Evolutionary conservation across 2,329 filamentous ascomycete species (phyloP), one percentile per base, ranked within the genome.

Genomic region (Pseudocercospora musae): DNA sequence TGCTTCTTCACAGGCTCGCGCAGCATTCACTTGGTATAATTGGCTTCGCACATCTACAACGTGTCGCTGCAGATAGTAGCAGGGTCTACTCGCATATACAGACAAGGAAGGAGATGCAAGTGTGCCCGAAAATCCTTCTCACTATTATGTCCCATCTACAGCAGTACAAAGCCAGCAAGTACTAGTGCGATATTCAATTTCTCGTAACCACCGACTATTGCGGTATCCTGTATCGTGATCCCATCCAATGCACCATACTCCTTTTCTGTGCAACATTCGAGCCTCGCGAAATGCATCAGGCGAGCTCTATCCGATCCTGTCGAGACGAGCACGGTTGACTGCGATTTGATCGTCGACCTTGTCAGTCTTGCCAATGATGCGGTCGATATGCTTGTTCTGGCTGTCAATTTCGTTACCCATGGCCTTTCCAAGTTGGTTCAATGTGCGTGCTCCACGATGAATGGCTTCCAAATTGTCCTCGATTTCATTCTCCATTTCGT

Each of bases 301-400:
- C 37, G 27, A 18, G 15, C 21, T 52, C 29, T 78, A 82, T 65
- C 78, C 77, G 68, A 89, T 87, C 55, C 88, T 83, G 71, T 89
- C 86, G 75, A 92, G 75, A 69, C 86, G 84, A 71, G 88, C 86
- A 67, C 89, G 83, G 80, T 93, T 93, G 84, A 91, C 87, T 62
- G 87, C 86, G 71, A 94, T 90, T 73, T 89, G 85, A 68, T 94
- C 90, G 76, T 92, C 90, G 69, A 96, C 90, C 70, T 82, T 84
- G 75, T 96, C 92, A 78, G 88, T 94, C 91, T 67, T 72, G 50
- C 50, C 64, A 54, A 52, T 90, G 73, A 97, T 91, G 62, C 87
- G 84, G 65, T 90, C 88, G 72, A 96, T 89, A 71, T 88, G 84
- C 70, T 84, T 84, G 77, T 96, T 96, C 79, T 96, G 90, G 62